Evolutionary conservation across 2,329 filamentous ascomycete species (phyloP).

Genomic region (Paraphaeosphaeria minitans): DNA sequence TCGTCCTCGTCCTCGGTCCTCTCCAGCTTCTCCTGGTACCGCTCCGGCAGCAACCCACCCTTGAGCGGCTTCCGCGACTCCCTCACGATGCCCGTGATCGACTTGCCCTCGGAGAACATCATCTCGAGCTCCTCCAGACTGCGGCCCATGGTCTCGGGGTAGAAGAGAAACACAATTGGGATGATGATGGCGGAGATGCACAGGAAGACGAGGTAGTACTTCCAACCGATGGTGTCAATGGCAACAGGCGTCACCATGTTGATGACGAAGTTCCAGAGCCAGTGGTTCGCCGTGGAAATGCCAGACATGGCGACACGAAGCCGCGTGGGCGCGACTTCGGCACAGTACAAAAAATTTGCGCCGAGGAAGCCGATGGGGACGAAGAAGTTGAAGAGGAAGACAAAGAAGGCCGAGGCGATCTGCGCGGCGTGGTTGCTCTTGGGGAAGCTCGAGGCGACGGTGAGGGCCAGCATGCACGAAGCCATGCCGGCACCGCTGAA

Average conservation of each 20-base stretch:
- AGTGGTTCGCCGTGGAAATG: conserved; percentile 61
- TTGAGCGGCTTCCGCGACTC: conserved; percentile 26
- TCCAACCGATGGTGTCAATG: conserved; percentile 57
- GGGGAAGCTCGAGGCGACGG: conserved; percentile 58
- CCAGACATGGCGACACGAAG: conserved; percentile 61
- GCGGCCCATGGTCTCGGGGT: conserved; percentile 57
- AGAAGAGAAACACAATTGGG: conserved; percentile 52
- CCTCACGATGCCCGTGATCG: conserved; percentile 31
- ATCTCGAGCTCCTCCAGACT: conserved; percentile 53
- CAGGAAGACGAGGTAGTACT: conserved; percentile 59
- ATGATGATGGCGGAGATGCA: conserved; percentile 54
- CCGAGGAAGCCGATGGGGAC: conserved; percentile 65
- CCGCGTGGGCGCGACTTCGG: conserved; percentile 61
- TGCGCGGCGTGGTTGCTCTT: conserved; percentile 53
- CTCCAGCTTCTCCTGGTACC: conserved; percentile 20
- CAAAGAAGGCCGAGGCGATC: conserved; percentile 60
- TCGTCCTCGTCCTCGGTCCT: conserved; percentile 11
- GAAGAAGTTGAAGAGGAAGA: conserved; percentile 66
- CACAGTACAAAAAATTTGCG: conserved; percentile 65
- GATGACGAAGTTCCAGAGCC: conserved; percentile 51
- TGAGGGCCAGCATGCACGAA: conserved; percentile 60
- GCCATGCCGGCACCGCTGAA: conserved; percentile 60
- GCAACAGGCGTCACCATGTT: conserved; percentile 47
- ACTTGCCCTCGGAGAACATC: conserved; percentile 48
- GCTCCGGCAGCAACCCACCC: conserved; percentile 12